phyloP scores from a whole-genome alignment of 116 monocot species.

The Phalaenopsis hybrid region DNA sequence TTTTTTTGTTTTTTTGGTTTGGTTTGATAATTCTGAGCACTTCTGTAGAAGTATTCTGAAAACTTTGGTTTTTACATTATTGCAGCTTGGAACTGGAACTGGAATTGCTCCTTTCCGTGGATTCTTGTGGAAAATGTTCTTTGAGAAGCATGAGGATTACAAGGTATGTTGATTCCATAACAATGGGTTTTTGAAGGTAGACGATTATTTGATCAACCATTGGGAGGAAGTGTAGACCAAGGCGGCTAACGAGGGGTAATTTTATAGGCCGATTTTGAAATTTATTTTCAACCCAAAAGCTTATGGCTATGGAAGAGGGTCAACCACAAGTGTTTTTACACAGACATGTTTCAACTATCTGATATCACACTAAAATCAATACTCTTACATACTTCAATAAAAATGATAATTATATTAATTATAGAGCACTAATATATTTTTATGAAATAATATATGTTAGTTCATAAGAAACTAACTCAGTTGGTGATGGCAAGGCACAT shows the following conservation, averaged over 20 bases:
- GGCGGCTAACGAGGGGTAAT: background rate
- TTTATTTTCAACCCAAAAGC: background rate
- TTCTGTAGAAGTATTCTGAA: background rate
- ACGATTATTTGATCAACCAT: background rate
- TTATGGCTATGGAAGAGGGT: background rate
- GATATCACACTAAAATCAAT: background rate
- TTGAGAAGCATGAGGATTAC: constrained; percentile 90
- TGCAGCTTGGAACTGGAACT: constrained; percentile 91
- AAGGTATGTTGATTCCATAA: constrained; percentile 39
- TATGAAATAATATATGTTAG: too few species aligned
- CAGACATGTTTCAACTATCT: background rate
- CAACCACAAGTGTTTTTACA: background rate
- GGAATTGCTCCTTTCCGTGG: constrained; percentile 91
- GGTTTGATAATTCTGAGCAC: background rate
- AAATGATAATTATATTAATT: background rate
- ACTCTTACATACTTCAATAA: background rate
- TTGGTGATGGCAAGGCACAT: too few species aligned
- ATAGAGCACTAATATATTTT: too few species aligned
- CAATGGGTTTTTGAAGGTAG: too few species aligned
- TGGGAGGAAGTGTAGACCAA: background rate
- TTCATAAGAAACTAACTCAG: too few species aligned
- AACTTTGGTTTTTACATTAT: background rate
- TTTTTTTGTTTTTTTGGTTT: too few species aligned
- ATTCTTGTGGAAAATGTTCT: constrained; percentile 99
- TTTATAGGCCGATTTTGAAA: background rate